Evolutionary conservation across 2,329 filamentous ascomycete species (phyloP), one percentile per base, ranked within the genome.

Genomic region (Venturia pyrina): DNA sequence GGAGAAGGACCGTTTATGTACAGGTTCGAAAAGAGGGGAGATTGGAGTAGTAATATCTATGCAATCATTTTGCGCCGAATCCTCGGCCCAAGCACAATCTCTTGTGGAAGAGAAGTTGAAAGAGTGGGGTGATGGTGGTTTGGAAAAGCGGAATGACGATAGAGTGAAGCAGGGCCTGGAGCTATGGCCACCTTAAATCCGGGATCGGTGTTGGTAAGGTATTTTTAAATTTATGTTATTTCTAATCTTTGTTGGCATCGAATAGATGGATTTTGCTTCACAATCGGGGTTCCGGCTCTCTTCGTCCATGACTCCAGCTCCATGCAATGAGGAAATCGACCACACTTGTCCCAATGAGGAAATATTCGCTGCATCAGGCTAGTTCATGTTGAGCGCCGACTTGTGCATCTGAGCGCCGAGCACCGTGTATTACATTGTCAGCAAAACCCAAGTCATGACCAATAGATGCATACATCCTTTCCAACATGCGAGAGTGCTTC

Each of bases 121-220:
- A 57, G 28, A 57, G 53, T 59, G 53, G 53, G 53, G 53, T n/a
- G 28, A 10, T 19, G 19, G 28, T 34, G 37, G 37, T 40, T 32
- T n/a, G 19, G 53, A 59, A 37, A 59, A 37, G 32, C n/a, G 53
- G 53, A 57, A 57, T 57, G 53, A 57, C 53, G 53, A 57, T 37
- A 34, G 28, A 21, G 50, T 32, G 21, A 56, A 28, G 28, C 50
- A 34, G 17, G 19, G 53, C 5, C 5, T 37, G 53, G 15, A 59
- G 53, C 53, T 59, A 59, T 59, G 53, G 19, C 53, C 32, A 37
- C 11, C 8, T 28, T 28, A 28, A 53, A 17, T 53, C 48, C 21
- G 48, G 21, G 21, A 50, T 50, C 10, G 10, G 28, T n/a, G n/a
- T n/a, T 21, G 48, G 48, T 19, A 5, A 50, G 28, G 21, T 11